Evolutionary conservation across 2,329 filamentous ascomycete genomes (phyloP).

Genomic region (Pseudonectria foliicola): DNA sequence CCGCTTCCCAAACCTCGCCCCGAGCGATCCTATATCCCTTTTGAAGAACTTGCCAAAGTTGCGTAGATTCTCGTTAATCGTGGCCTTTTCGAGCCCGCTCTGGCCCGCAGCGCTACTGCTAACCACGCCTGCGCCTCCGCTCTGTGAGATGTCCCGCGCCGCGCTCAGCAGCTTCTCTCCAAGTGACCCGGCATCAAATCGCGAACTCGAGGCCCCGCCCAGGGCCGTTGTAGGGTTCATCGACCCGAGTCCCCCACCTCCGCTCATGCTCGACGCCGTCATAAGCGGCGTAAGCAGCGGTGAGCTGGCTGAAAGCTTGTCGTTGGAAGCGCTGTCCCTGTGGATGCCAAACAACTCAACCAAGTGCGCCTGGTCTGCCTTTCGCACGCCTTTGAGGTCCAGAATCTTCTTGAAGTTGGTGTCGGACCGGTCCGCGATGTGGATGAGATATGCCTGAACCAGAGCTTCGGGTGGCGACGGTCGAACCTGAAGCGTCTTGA

Average conservation of each 20-base stretch:
- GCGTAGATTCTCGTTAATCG: conserved; percentile 87
- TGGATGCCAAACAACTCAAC: conserved; percentile 79
- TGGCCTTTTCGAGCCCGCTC: conserved; percentile 50
- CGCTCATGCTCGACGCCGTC: conserved; percentile 33
- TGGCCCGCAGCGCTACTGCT: conserved; percentile 25
- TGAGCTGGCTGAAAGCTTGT: conserved; percentile 62
- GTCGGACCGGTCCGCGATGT: conserved; percentile 89
- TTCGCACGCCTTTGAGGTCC: conserved; percentile 87
- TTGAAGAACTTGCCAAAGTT: conserved; percentile 96
- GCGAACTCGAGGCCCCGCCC: conserved; percentile 32
- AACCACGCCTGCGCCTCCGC: conserved; percentile 19
- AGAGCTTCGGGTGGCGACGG: conserved; percentile 86
- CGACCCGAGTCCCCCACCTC: conserved; percentile 29
- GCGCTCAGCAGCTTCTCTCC: conserved; percentile 85
- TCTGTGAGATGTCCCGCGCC: conserved; percentile 73
- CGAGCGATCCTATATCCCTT: conserved; percentile 72
- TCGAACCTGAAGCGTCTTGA: conserved; percentile 94
- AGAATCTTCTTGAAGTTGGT: conserved; percentile 94
- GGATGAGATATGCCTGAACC: conserved; percentile 94
- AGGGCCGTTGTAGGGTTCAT: conserved; percentile 39
- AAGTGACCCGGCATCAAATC: conserved; percentile 75
- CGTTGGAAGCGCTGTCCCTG: conserved; percentile 66
- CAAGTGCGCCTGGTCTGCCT: conserved; percentile 72
- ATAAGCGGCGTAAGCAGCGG: conserved; percentile 64
- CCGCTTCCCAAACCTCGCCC: conserved; percentile 63